These are phyloP conservation scores for Colletotrichum sp. DNA, from an alignment of 2,329 filamentous ascomycete species.

Conservation along the genomic window DNA sequence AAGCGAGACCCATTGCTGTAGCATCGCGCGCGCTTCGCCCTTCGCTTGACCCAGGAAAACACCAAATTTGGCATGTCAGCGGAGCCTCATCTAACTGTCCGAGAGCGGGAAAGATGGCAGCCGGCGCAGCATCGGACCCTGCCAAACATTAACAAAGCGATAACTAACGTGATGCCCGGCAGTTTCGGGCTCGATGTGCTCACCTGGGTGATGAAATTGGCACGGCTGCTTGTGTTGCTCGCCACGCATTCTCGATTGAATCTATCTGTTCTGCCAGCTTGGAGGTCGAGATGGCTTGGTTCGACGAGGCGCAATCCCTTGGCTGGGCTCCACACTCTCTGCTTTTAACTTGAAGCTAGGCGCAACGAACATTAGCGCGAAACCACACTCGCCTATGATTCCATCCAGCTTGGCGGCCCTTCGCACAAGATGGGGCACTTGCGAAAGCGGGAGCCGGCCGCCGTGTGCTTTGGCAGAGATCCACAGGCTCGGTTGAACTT, in stretches of 20 bases:
- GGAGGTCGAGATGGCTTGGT: background rate
- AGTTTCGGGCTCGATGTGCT: background rate
- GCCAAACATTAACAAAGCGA: background rate
- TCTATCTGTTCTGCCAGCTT: fast-evolving
- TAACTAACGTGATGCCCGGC: background rate
- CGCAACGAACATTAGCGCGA: background rate
- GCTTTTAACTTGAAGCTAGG: background rate
- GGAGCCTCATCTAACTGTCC: background rate
- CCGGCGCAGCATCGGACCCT: background rate
- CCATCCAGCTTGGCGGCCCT: background rate
- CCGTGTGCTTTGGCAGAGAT: fast-evolving
- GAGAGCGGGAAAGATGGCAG: background rate
- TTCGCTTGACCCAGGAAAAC: background rate
- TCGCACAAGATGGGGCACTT: background rate
- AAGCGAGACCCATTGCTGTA: background rate
- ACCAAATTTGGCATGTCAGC: background rate
- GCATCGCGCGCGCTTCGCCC: background rate
- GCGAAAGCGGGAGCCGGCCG: background rate
- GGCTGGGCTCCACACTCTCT: background rate
- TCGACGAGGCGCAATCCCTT: background rate
- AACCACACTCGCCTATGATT: background rate
- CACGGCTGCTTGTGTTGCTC: background rate
- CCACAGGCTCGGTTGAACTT: fast-evolving
- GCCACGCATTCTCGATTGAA: background rate
- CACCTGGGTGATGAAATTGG: background rate